A percentile compares a stretch with the other conserved stretches of the same genome.
Conservation (phyloP, 306 rosid species). For the Prinsepia uniflora region DNA sequence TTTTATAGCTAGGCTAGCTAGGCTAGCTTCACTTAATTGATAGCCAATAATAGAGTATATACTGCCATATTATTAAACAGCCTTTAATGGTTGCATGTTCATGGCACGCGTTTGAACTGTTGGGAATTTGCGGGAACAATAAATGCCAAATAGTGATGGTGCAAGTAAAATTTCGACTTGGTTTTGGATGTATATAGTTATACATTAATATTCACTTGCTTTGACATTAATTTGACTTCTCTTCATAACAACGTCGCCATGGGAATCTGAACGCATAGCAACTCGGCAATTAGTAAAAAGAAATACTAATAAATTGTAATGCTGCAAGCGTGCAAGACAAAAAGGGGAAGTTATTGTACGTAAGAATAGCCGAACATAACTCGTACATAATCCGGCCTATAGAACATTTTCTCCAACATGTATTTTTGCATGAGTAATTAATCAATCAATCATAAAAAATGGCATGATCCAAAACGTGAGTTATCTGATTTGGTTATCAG, state of each 20-base stretch:
- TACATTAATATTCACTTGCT: background rate
- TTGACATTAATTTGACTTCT: background rate
- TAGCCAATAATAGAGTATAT: background rate
- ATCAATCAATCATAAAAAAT: no score
- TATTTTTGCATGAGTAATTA: no score
- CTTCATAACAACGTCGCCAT: background rate
- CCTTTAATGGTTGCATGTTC: conserved; percentile 37
- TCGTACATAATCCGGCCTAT: no score
- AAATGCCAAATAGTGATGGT: conserved; percentile 10
- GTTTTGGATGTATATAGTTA: background rate
- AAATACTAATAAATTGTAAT: no score
- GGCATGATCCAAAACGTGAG: background rate
- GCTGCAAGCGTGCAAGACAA: no score
- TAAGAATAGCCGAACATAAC: no score
- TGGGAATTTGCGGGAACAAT: conserved; percentile 38
- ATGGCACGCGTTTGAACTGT: conserved; percentile 39
- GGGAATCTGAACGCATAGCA: no score
- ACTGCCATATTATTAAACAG: background rate
- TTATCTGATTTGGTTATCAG: background rate
- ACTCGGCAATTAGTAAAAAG: no score
- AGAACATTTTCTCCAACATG: background rate
- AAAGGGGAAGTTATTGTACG: no score
- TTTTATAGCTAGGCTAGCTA: conserved; percentile 47
- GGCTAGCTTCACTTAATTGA: conserved; percentile 25
- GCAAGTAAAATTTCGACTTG: conserved; percentile 26